Evolutionary conservation across 257 asterid genomes (phyloP), one percentile per base, ranked within the genome.

Genomic region (Rhazya stricta): DNA sequence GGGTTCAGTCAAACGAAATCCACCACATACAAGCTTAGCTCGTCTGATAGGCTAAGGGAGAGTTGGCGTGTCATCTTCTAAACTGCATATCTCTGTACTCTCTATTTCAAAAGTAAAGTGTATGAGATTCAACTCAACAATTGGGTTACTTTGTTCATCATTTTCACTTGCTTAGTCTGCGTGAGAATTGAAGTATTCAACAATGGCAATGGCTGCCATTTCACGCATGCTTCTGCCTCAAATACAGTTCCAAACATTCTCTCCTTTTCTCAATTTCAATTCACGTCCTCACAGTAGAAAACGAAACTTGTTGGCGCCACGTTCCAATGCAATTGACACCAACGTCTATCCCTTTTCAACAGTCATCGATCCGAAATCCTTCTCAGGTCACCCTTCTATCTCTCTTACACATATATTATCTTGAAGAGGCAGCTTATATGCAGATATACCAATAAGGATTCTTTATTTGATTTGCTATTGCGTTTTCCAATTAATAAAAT

Each of bases 31-130:
- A n/a, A n/a, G n/a, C n/a, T 32, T 36, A 43, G 16, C 6, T n/a
- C 36, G 0, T 58, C n/a, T n/a, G n/a, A n/a, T n/a, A n/a, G 32
- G 73, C 39, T 43, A 30, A 48, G 56, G 74, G 36, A 21, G 42
- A 27, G 15, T 27, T 8, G 66, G 54, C 81, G 81, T 77, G 81
- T 73, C 76, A 62, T 48, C 45, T 71, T 41, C 54, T 71, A 19
- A 34, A 25, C 81, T 71, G 67, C 74, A 51, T 25, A 5, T 41
- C 15, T 27, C 1, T 32, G 3, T 5, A 13, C 63, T 6, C 6
- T 2, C 63, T 13, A n/a, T n/a, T n/a, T n/a, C n/a, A n/a, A n/a
- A n/a, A n/a, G n/a, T n/a, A n/a, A n/a, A n/a, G n/a, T n/a, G n/a
- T n/a, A n/a, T n/a, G n/a, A n/a, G n/a, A n/a, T n/a, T n/a, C n/a